Base-by-base conservation (phyloP, 2,329 filamentous ascomycete genomes). In the Sarocladium oryzae region DNA sequence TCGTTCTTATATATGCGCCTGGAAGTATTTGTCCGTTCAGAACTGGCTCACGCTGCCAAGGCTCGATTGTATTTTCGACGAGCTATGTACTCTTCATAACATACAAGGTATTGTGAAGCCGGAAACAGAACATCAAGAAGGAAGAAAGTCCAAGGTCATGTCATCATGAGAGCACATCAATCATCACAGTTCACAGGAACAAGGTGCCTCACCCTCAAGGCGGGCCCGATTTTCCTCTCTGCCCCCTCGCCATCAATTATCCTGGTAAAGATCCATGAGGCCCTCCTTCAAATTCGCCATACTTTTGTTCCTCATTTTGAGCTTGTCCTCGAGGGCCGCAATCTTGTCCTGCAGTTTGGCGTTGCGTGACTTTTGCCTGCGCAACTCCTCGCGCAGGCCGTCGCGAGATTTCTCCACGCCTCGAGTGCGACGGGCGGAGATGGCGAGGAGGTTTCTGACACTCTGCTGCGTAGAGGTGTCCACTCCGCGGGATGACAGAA, bases 381-480 rank as follows among this genome's bases (percentile, higher is more conserved):
- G 82, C 30, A 88, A 61, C 3, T 76, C 78, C 8, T 78, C 64
- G n/a, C 87, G 70, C 3, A 79, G 76, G 6, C 85, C 77, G 54
- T 92, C 86, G 2, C 86, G 72, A 1, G 85, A 85, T 55, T 77
- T 77, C 35, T 74, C 72, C 18, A 87, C 72, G 0, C 86, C 87
- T 58, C 77, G 79, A 0, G 76, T 73, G 49, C 74, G 76, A 49
- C 82, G 66, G 15, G 79, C 77, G 56, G 87, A 75, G 40, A 68
- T 76, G 32, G 75, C 71, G 28, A 88, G 69, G 7, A 79, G 57
- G 21, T 56, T 53, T 1, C 65, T 63, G 2, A 85, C 63, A 20
- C 61, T 65, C 2, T 57, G 53, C 4, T 70, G 63, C 1, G 70
- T 66, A 0, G 59, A 53, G 1, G 63, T 59, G 20, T 69, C 66